These are phyloP conservation scores for Penicillium sp. DNA, from an alignment of 2,329 filamentous ascomycete species.

Conservation along the genomic window DNA sequence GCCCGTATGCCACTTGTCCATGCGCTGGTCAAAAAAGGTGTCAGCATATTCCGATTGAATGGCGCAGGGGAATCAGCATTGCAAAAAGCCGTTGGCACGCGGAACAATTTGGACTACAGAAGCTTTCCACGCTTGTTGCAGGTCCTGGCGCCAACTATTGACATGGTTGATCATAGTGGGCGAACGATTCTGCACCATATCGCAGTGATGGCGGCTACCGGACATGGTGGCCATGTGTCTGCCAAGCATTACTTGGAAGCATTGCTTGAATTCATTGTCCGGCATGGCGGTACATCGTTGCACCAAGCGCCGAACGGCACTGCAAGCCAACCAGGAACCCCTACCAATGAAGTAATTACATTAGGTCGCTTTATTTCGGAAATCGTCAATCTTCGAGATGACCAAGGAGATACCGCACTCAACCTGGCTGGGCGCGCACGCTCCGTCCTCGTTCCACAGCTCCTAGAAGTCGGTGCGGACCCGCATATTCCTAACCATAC, in stretches of 20 bases:
- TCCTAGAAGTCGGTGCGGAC: constrained; percentile 93
- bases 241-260: constrained; percentile 97
- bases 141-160: constrained; percentile 85
- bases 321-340: constrained; percentile 31
- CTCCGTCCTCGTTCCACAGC: constrained; percentile 95
- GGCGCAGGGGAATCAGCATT: constrained; percentile 87
- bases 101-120: constrained; percentile 89
- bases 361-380: constrained; percentile 94
- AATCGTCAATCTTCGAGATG: constrained; percentile 94
- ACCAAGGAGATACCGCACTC: constrained; percentile 90
- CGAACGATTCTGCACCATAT: constrained; percentile 96
- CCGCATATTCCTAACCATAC: constrained; percentile 90
- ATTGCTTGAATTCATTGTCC: constrained; percentile 89
- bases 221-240: constrained; percentile 80
- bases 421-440: constrained; percentile 93
- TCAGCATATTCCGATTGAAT: constrained; percentile 87
- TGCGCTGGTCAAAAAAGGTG: constrained; percentile 80
- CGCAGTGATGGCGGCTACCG: constrained; percentile 92
- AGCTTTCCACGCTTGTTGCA: constrained; percentile 92
- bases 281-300: constrained; percentile 72
- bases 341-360: constrained; percentile 70
- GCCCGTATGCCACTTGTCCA: constrained; percentile 82
- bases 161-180: constrained; percentile 85
- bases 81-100: constrained; percentile 89
- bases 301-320: constrained; percentile 47